Evolutionary conservation across 495 filamentous ascomycete genomes (phyloP), one percentile per base, ranked within the genome.

Genomic region (Lophiostoma macrostomum): DNA sequence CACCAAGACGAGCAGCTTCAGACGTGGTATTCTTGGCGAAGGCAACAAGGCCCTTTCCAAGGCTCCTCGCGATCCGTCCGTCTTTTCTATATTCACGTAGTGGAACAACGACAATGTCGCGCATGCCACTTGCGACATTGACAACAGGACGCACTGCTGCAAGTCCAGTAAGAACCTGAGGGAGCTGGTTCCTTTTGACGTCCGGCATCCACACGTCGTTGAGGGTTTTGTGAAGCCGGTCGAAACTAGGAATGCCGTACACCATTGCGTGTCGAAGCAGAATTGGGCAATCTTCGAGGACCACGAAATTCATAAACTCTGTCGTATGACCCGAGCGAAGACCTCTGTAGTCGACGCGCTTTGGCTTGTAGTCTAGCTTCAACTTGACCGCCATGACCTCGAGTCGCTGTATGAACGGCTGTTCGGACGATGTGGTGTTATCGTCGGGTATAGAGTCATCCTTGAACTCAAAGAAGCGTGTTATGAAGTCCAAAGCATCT

Each of bases 151-250:
- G 81, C 19, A 97, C 85, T 4, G 89, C 87, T 0, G 89, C 90
- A n/a, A 99, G 73, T 28, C 94, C 93, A 0, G 89, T 86, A 32
- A 99, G 76, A 0, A 97, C 83, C 5, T 86, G 83, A 0, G 89
- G 91, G 5, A 99, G 85, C 65, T 99, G 94, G 53, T 87, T 95
- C 5, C 77, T 70, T 69, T 85, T 91, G 65, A 99, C 84, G 63
- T 99, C 90, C 8, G 88, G 90, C 82, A 89, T 95, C 94, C 94
- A 99, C 44, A 95, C 87, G 63, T 95, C 90, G 65, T 96, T 96
- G 12, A 99, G 76, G 7, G 83, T 88, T 61, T 88, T 80, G 27
- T 90, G 87, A 20, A 99, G 77, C 48, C 84, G 85, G 58, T 95
- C 88, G 58, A 97, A 94, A 0, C 93, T 91, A 4, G 83, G 83